phyloP scores from a whole-genome alignment of 2,329 filamentous ascomycete genomes.

The Metarhizium album region DNA sequence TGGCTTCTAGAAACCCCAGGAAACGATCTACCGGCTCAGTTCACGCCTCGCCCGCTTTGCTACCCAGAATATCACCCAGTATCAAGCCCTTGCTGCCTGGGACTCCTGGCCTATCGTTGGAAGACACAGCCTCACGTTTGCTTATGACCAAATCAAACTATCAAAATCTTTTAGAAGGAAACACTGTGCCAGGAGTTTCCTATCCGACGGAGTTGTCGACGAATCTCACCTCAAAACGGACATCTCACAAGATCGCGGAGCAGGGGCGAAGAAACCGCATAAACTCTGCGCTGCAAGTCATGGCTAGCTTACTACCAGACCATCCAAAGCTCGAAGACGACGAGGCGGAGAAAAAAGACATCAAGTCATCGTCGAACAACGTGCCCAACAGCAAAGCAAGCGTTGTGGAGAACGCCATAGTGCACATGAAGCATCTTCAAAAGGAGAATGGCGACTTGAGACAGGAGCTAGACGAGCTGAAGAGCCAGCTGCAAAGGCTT shows the following conservation, averaged over 20 bases:
- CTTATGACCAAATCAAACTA: constrained; percentile 95
- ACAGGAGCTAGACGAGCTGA: constrained; percentile 38
- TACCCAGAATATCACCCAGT: constrained; percentile 84
- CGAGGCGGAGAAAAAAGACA: constrained; percentile 37
- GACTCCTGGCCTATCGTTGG: constrained; percentile 37
- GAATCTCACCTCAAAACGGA: constrained; percentile 90
- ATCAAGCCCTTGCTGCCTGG: constrained; percentile 83
- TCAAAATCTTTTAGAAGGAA: constrained; percentile 92
- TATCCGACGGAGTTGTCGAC: constrained; percentile 88
- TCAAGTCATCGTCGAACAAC: constrained; percentile 31
- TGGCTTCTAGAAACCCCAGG: constrained; percentile 47
- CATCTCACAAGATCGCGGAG: constrained; percentile 95
- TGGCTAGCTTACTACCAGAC: constrained; percentile 73
- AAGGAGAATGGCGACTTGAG: constrained; percentile 60
- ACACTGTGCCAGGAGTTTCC: constrained; percentile 75
- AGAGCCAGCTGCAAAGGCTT: constrained; percentile 18
- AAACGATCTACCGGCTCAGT: constrained; percentile 66
- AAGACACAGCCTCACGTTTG: constrained; percentile 58
- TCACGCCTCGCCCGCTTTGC: constrained; percentile 74
- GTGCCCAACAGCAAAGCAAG: constrained; percentile 83
- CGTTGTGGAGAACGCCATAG: constrained; percentile 93
- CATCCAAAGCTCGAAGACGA: constrained; percentile 29
- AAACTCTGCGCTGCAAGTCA: constrained; percentile 85
- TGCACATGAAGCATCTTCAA: constrained; percentile 83
- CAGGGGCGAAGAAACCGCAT: constrained; percentile 92